These are phyloP conservation scores for Endotrypanum monterogeii DNA, from an alignment of 208 protist species.

Conservation along the genomic window DNA sequence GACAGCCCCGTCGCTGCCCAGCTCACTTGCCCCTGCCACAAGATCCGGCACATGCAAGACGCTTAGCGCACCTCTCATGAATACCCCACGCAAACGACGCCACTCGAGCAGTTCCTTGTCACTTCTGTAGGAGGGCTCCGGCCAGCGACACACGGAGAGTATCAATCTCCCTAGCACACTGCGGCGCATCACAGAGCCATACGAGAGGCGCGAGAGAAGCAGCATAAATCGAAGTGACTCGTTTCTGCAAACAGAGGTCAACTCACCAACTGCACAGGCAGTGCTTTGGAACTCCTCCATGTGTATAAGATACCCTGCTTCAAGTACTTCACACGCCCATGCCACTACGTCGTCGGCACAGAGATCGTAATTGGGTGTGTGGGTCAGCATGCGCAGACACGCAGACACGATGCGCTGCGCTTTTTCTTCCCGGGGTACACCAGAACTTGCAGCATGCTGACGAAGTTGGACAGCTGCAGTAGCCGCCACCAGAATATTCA, in stretches of 20 bases:
- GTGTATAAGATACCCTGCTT: constrained; percentile 5
- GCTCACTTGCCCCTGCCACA: not conserved
- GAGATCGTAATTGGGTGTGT: constrained; percentile 66
- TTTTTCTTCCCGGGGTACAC: not conserved
- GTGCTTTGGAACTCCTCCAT: not conserved
- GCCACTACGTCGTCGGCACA: constrained; percentile 23
- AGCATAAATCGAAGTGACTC: not conserved
- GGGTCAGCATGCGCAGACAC: constrained; percentile 34
- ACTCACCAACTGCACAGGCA: not conserved
- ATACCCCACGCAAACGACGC: constrained; percentile 60
- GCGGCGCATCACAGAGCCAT: constrained; percentile 22
- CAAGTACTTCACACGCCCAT: constrained; percentile 32
- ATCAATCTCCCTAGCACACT: constrained; percentile 17
- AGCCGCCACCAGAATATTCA: constrained; percentile 27
- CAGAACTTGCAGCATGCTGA: not conserved
- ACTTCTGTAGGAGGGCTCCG: constrained; percentile 4
- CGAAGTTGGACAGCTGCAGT: constrained; percentile 14
- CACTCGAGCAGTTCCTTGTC: constrained; percentile 35
- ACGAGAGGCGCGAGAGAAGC: constrained; percentile 53
- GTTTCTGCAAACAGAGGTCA: not conserved
- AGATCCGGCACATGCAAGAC: constrained; percentile 25
- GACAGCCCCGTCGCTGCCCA: not conserved
- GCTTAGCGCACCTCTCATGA: constrained; percentile 33
- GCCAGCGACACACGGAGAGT: constrained; percentile 15
- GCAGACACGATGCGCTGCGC: constrained; percentile 19